Evolutionary conservation across 257 asterid species (phyloP).

Genomic region (Thymus quinquecostatus): DNA sequence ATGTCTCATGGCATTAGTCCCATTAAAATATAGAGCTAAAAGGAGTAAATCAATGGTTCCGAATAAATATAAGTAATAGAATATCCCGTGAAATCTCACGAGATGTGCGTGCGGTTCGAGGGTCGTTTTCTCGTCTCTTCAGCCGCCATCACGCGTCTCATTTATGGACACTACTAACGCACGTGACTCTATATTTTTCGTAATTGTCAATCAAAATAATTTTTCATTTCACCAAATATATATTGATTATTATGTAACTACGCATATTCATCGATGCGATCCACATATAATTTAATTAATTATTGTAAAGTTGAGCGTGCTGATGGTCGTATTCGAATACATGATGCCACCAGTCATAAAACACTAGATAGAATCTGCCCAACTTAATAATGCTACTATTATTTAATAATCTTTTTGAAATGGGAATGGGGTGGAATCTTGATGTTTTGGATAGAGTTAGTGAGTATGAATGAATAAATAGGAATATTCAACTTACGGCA

Average conservation of each 20-base stretch:
- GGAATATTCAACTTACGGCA: conserved; percentile 18
- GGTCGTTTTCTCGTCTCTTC: neutral
- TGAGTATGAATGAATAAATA: neutral
- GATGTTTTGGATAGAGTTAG: conserved; percentile 29
- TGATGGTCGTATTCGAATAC: neutral
- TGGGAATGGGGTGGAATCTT: conserved; percentile 21
- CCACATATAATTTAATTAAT: neutral
- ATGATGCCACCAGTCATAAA: conserved; percentile 5
- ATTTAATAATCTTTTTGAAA: neutral
- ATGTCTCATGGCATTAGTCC: neutral
- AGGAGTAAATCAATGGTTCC: too few species aligned
- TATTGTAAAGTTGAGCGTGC: neutral
- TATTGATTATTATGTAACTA: neutral
- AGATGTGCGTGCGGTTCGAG: too few species aligned
- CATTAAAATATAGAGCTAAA: too few species aligned
- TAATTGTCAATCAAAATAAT: neutral
- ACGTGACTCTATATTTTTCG: neutral
- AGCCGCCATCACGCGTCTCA: conserved; percentile 18
- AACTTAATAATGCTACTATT: neutral
- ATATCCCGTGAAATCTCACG: too few species aligned
- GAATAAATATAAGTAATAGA: too few species aligned
- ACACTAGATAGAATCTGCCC: conserved; percentile 20
- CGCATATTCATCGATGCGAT: neutral
- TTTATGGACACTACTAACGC: neutral
- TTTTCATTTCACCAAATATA: neutral